Conservation (phyloP, 192 early-diverging fungal genomes). For the Diversispora eburnea region DNA sequence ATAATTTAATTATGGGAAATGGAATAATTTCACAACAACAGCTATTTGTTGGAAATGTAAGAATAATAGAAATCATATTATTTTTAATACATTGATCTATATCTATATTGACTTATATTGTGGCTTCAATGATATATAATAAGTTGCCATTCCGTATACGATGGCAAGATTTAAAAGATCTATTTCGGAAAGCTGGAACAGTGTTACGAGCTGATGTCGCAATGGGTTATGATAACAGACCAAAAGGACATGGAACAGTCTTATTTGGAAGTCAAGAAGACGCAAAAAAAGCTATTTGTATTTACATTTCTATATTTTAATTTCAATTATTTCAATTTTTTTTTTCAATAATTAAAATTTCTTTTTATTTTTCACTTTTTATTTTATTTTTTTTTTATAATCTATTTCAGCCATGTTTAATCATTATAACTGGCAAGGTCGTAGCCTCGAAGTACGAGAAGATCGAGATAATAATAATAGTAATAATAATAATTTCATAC, state of each 20-base stretch:
- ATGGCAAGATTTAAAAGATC: constrained; percentile 72
- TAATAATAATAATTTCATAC: constrained; percentile 8
- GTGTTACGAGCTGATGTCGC: constrained; percentile 66
- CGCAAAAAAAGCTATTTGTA: constrained; percentile 64
- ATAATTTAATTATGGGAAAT: not conserved
- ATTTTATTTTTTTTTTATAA: constrained; percentile 4
- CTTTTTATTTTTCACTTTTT: not conserved
- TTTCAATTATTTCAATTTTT: not conserved
- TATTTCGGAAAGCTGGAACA: constrained; percentile 66
- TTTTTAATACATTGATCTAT: not conserved
- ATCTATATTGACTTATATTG: not conserved
- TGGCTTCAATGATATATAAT: not conserved
- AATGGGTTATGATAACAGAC: constrained; percentile 51
- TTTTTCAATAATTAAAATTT: not conserved
- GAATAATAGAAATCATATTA: constrained; percentile 6
- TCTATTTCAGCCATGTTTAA: constrained; percentile 50
- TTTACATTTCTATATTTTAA: not conserved
- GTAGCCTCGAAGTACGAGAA: constrained; percentile 69
- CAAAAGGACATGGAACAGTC: constrained; percentile 72
- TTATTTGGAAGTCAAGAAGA: constrained; percentile 63
- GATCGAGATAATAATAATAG: constrained; percentile 41
- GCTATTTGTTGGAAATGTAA: constrained; percentile 69
- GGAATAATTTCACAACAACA: constrained; percentile 39
- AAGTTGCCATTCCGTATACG: constrained; percentile 69
- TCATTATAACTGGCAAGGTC: constrained; percentile 67